Base-by-base conservation (phyloP, 2,329 filamentous ascomycete genomes). In the Ascosphaera aggregata region DNA sequence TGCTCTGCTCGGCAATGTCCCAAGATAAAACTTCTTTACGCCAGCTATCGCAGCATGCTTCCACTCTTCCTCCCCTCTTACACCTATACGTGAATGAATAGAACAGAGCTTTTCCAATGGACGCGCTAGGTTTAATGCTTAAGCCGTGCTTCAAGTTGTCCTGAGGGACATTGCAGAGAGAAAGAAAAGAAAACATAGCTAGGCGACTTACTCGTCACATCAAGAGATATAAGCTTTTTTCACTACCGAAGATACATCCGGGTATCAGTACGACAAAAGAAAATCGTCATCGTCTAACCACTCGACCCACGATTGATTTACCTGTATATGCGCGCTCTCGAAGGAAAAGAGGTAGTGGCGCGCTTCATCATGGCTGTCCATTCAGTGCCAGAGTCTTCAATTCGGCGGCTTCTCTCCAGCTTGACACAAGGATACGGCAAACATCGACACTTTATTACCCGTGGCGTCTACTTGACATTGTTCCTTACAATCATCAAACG, bases 401-500 rank as follows among this genome's bases (percentile, higher is more conserved):
- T 85, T 51, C 71, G 73, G 49, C 64, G 65, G 52, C 58, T 77
- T 48, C 58, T 85, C 51, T 65, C 71, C 43, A 66, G 74, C 47
- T 62, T 91, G 44, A 76, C 76, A 2, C 57, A 65, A 38, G 66
- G 82, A 37, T 93, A 93, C 58, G 66, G 86, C 45, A 66, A 69
- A 44, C 74, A 92, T 59, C 80, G 84, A 48, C 81, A 74, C 38
- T 72, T 72, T 47, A 84, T 93, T 56, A 86, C 81, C 17, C 76
- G 80, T 51, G 73, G 73, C 45, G 72, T 92, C 48, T 92, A 91
- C 63, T 63, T 92, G 44, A 76, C 81, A 19, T 68, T 94, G 47
- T 72, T 86, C 48, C 62, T 86, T 47, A 74, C 81, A 37, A 71
- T 93, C 43, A 66, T 76, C 43, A 85, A 92, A 56, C 82, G 89